These are phyloP conservation scores for Neopestalotiopsis clavispora DNA, from an alignment of 2,329 filamentous ascomycete species.

Conservation along the genomic window DNA sequence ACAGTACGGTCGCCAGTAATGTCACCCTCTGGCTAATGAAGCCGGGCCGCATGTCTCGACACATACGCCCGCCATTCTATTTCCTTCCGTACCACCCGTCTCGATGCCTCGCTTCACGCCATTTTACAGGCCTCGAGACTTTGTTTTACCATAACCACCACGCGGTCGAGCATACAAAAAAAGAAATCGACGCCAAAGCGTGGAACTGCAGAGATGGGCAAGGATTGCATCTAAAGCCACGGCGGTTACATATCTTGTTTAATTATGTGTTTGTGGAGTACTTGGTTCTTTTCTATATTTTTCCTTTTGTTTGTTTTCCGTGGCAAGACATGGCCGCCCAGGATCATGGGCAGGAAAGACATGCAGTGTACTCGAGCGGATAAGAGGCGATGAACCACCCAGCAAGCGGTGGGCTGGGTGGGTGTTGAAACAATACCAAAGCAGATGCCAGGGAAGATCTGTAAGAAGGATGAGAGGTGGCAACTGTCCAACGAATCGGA, in stretches of 20 bases:
- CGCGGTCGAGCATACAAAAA: conserved; percentile 21
- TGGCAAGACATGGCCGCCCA: conserved; percentile 28
- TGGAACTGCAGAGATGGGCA: conserved; percentile 27
- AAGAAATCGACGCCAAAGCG: conserved; percentile 27
- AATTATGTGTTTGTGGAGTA: conserved; percentile 48
- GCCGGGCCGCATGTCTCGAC: conserved; percentile 28
- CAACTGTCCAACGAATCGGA: conserved; percentile 6
- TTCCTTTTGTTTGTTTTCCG: conserved; percentile 32
- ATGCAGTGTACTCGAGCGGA: conserved; percentile 10
- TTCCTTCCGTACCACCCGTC: conserved; percentile 34
- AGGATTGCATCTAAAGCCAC: conserved; percentile 38
- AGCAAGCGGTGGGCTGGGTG: not conserved
- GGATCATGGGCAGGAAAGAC: conserved; percentile 24
- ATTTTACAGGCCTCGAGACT: conserved; percentile 25
- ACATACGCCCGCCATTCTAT: conserved; percentile 33
- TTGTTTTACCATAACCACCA: conserved; percentile 28
- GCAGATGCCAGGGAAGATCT: conserved; percentile 11
- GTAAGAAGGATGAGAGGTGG: conserved; percentile 8
- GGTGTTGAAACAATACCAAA: conserved; percentile 18
- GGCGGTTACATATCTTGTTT: conserved; percentile 57
- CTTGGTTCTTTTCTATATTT: conserved; percentile 33
- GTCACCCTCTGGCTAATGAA: conserved; percentile 38
- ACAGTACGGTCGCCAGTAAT: conserved; percentile 36
- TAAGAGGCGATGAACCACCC: not conserved
- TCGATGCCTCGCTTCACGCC: conserved; percentile 28